These are phyloP conservation scores for Phytophthora capsici DNA, from an alignment of 352 stramenopile species.

Conservation along the genomic window DNA sequence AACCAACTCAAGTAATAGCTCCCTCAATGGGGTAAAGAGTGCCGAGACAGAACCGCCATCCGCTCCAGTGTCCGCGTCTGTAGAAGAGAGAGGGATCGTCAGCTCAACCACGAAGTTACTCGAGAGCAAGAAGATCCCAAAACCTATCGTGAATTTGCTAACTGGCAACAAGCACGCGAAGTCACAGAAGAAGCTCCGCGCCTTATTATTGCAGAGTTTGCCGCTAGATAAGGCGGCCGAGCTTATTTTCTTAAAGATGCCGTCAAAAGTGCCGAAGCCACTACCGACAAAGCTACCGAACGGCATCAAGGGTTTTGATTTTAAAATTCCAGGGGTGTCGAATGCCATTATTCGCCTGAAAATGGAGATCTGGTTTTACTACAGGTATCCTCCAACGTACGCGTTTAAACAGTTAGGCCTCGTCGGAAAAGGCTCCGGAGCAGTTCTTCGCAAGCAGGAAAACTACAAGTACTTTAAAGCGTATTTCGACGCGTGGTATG, in stretches of 20 bases:
- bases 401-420: constrained; percentile 17
- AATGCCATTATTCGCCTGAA: constrained; percentile 9
- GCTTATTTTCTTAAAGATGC: constrained; percentile 17
- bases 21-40: neutral
- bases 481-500: constrained; percentile 15
- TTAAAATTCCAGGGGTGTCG: constrained; percentile 13
- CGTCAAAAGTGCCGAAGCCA: constrained; percentile 3
- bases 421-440: constrained; percentile 3
- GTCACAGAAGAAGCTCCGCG: constrained; percentile 8
- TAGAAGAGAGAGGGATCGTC: constrained; percentile 12
- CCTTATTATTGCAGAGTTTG: constrained; percentile 9
- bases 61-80: neutral
- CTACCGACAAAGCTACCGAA: constrained; percentile 6
- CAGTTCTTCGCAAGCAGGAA: neutral
- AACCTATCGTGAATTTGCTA: neutral
- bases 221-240: constrained; percentile 3
- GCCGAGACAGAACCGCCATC: neutral
- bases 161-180: constrained; percentile 6
- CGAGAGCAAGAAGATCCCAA: constrained; percentile 12
- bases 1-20: neutral
- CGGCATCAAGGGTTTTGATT: constrained; percentile 1
- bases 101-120: neutral
- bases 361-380: constrained; percentile 21
- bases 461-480: constrained; percentile 25
- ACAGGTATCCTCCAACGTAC: constrained; percentile 2